These are phyloP conservation scores for Trametes meyenii DNA, from an alignment of 768 basidiomycete genomes.

Conservation along the genomic window DNA sequence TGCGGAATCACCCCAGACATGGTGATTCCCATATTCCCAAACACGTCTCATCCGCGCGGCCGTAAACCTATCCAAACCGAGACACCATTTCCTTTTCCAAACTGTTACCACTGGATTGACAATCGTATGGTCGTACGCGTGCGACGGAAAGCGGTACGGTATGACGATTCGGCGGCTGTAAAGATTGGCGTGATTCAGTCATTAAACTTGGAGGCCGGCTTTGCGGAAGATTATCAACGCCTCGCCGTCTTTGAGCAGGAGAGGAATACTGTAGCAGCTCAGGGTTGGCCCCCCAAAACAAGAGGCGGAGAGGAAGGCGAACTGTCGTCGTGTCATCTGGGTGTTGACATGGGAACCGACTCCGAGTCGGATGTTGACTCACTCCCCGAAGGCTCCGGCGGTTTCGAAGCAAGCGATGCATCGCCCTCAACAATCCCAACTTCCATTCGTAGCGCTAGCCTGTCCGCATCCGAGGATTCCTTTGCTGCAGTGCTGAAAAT, in stretches of 20 bases:
- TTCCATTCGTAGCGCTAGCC: too few species aligned
- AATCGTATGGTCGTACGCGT: constrained; percentile 1
- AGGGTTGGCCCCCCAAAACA: too few species aligned
- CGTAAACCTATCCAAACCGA: not conserved
- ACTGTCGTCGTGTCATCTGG: not conserved
- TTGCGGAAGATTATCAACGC: not conserved
- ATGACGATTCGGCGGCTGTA: not conserved
- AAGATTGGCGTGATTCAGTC: not conserved
- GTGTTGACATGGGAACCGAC: not conserved
- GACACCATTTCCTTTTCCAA: constrained; percentile 7
- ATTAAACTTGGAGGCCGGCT: not conserved
- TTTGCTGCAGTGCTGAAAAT: not conserved
- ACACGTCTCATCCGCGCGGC: not conserved
- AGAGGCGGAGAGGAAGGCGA: too few species aligned
- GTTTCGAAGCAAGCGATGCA: not conserved
- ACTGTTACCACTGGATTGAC: constrained; percentile 14
- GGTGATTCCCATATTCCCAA: constrained; percentile 11
- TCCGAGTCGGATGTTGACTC: not conserved
- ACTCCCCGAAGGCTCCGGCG: not conserved
- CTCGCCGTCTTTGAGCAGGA: not conserved
- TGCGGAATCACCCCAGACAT: constrained; percentile 10
- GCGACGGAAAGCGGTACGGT: not conserved
- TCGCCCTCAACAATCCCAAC: not conserved
- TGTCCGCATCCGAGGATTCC: not conserved
- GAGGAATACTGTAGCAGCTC: not conserved